Conservation (phyloP, 345 rosid genomes). For the Eutrema japonicum region DNA sequence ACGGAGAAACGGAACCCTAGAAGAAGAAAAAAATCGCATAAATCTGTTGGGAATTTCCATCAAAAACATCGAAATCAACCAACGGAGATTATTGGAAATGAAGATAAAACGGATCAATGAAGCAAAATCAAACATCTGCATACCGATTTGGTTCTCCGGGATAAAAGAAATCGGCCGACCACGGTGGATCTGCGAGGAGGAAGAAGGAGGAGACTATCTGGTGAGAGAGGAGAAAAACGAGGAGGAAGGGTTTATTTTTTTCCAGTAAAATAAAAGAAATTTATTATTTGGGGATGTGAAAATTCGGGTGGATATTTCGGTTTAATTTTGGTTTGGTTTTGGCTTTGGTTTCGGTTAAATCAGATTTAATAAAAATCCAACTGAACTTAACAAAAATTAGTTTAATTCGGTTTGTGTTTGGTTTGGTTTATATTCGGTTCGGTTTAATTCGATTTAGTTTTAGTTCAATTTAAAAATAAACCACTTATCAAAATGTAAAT, state of each 20-base stretch:
- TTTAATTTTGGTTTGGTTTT: no score
- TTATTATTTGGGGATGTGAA: constrained; percentile 15
- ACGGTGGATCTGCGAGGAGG: constrained; percentile 32
- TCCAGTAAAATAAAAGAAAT: not conserved
- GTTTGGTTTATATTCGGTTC: no score
- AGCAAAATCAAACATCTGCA: not conserved
- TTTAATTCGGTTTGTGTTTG: no score
- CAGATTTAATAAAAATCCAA: no score
- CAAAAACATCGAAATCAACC: not conserved
- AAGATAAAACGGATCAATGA: not conserved
- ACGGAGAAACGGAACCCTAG: not conserved
- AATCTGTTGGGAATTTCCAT: not conserved
- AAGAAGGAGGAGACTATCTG: constrained; percentile 30
- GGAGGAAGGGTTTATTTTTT: not conserved
- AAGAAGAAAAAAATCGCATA: not conserved
- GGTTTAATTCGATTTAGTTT: no score
- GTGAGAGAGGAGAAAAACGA: constrained; percentile 7
- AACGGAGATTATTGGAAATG: not conserved
- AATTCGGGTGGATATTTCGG: not conserved
- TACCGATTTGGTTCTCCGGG: constrained; percentile 16
- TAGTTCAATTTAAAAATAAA: no score
- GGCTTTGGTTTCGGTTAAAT: no score
- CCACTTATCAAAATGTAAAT: no score
- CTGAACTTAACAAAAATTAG: no score
- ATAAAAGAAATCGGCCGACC: not conserved